phyloP scores from a whole-genome alignment of 2,329 filamentous ascomycete species.

The Alternaria hordeiaustralica region DNA sequence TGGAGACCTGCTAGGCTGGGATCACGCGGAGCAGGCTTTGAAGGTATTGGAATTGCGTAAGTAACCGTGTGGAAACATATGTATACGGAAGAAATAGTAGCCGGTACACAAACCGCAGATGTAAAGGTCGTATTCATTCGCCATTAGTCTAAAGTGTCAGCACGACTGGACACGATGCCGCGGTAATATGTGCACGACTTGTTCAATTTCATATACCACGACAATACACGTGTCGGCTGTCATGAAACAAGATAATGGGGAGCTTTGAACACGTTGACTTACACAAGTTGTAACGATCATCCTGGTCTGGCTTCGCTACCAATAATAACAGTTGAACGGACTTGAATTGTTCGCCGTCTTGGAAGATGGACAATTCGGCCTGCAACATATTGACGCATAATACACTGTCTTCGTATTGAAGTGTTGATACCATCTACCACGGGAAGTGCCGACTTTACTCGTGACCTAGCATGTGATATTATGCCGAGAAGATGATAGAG shows the following conservation, averaged over 20 bases:
- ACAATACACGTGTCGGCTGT: neutral
- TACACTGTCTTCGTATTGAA: too few species aligned
- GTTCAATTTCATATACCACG: neutral
- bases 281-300: too few species aligned
- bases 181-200: neutral
- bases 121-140: neutral
- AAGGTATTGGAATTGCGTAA: neutral
- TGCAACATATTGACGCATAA: neutral
- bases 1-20: neutral
- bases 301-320: neutral
- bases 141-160: neutral
- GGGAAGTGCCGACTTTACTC: neutral
- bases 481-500: neutral
- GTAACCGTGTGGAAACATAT: neutral
- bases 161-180: neutral
- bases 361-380: neutral
- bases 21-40: neutral
- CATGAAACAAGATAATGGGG: neutral
- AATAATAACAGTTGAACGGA: neutral
- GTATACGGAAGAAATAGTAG: neutral
- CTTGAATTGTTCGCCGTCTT: neutral
- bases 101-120: neutral
- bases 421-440: neutral
- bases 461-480: neutral
- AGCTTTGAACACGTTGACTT: neutral